Evolutionary conservation across 2,329 filamentous ascomycete species (phyloP).

Genomic region (Apiospora malaysiana): DNA sequence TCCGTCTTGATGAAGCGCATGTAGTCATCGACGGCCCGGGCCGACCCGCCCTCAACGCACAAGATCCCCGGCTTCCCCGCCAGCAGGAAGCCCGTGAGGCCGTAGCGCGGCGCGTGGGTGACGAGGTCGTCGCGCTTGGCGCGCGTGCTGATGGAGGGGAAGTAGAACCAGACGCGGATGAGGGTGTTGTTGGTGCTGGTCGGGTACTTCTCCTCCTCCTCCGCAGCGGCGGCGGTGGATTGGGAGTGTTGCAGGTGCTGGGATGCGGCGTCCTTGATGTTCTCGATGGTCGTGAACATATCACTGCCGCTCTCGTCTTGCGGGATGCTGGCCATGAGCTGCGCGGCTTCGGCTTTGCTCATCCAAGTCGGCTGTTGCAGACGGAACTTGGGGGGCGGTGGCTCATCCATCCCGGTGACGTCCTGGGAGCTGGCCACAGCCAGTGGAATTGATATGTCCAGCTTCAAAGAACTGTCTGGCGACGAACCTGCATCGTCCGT

Average conservation of each 20-base stretch:
- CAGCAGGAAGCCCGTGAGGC: conserved; percentile 63
- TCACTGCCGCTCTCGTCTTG: conserved; percentile 47
- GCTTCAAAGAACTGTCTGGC: conserved; percentile 32
- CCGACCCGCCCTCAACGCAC: conserved; percentile 57
- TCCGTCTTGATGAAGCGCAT: conserved; percentile 70
- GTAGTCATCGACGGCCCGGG: conserved; percentile 58
- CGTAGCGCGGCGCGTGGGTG: conserved; percentile 56
- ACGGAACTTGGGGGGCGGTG: conserved; percentile 48
- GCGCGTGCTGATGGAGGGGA: conserved; percentile 65
- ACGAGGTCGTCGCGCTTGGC: conserved; percentile 64
- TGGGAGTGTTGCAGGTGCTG: background rate
- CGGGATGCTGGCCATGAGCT: conserved; percentile 47
- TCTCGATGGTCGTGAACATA: conserved; percentile 51
- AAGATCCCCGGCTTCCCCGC: conserved; percentile 64
- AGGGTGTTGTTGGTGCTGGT: conserved; percentile 33
- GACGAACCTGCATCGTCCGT: conserved; percentile 20
- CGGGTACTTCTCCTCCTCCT: conserved; percentile 8
- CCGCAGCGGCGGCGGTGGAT: background rate
- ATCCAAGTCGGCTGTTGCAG: conserved; percentile 59
- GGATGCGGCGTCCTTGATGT: conserved; percentile 37
- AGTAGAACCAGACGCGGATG: conserved; percentile 67
- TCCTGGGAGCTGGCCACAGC: conserved; percentile 21
- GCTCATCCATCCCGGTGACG: conserved; percentile 35
- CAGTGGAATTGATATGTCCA: conserved; percentile 45
- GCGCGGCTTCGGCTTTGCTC: conserved; percentile 52